Conservation (phyloP, 2,329 filamentous ascomycete species). For the Cercospora sp. region DNA sequence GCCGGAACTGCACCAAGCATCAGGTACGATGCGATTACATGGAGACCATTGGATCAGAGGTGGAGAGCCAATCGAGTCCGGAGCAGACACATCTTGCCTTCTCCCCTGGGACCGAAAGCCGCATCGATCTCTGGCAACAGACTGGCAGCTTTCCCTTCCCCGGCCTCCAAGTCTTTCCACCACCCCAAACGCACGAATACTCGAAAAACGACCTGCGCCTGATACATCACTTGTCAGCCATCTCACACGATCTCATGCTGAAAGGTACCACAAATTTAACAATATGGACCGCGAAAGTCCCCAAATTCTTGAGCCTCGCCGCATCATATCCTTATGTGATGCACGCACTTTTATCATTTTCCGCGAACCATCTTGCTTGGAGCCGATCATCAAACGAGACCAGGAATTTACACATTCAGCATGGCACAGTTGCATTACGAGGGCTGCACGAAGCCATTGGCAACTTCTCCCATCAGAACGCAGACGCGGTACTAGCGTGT, state of each 20-base stretch:
- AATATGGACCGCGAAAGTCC: slow-evolving; percentile 89
- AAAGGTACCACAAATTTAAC: slow-evolving; percentile 75
- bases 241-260: slow-evolving; percentile 79
- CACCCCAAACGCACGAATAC: slow-evolving; percentile 70
- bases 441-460: slow-evolving; percentile 86
- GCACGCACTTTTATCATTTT: slow-evolving; percentile 88
- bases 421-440: slow-evolving; percentile 80
- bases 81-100: slow-evolving; percentile 70
- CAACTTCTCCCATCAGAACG: slow-evolving; percentile 79
- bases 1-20: slow-evolving; percentile 98
- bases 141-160: slow-evolving; percentile 85
- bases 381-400: slow-evolving; percentile 82
- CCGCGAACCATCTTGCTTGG: slow-evolving; percentile 91
- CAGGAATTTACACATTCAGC: slow-evolving; percentile 83
- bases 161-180: slow-evolving; percentile 73
- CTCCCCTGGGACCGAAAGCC: slow-evolving; percentile 79
- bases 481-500: slow-evolving; percentile 86
- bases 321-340: slow-evolving; percentile 85
- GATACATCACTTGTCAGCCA: slow-evolving; percentile 84
- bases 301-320: slow-evolving; percentile 84
- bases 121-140: slow-evolving; percentile 78
- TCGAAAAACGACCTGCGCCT: slow-evolving; percentile 78
- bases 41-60: slow-evolving; percentile 71
- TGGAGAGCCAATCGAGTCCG: slow-evolving; percentile 54
- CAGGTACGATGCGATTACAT: slow-evolving; percentile 98